Base-by-base conservation (phyloP, 768 basidiomycete genomes). In the Russula griseocarnosa region DNA sequence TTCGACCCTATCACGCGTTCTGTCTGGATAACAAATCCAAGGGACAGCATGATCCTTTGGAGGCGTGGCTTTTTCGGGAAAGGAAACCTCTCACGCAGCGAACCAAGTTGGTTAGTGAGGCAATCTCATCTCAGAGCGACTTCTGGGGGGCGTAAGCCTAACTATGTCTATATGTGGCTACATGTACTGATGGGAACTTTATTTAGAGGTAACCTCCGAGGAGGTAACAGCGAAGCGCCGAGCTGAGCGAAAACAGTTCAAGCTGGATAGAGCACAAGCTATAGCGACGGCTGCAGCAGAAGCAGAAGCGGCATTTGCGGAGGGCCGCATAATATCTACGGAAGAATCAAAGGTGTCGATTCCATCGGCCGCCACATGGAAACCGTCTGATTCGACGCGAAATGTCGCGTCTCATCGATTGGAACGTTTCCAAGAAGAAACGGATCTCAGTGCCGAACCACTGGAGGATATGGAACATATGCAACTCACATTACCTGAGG, bases 31-130 rank as follows among this genome's bases (percentile, higher is more conserved):
- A 77, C 82, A 0, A 81, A 86, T 62, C 74, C 78, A 30, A 79
- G 75, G 26, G 85, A 94, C 72, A 84, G 85, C 50, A 79, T 79
- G 67, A 76, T 87, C 5, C 79, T 98, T 42, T 99, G 97, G 91
- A 79, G 83, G 52, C 77, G 90, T 64, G 97, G 97, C 0, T 98
- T 98, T 77, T 99, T 98, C 73, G 97, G 97, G 26, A 99, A 99
- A 74, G 97, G 97, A 1, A 90, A 90, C 72, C 78, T 99, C 58
- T 95, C 92, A 46, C 76, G 97, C 62, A 97, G 94, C 74, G 97
- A 99, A 74, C 95, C 96, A 9, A 92, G 86, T 60, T 99, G 97
- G 97, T 78, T 87, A 63, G 83, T 86, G 22, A 79, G 97, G 52
- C 87, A 92, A 69, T 79, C 88, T 63, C 92, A 91, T 71, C 79